Base-by-base conservation (phyloP, 306 rosid genomes). In the barrel medic (Medicago truncatula) region DNA sequence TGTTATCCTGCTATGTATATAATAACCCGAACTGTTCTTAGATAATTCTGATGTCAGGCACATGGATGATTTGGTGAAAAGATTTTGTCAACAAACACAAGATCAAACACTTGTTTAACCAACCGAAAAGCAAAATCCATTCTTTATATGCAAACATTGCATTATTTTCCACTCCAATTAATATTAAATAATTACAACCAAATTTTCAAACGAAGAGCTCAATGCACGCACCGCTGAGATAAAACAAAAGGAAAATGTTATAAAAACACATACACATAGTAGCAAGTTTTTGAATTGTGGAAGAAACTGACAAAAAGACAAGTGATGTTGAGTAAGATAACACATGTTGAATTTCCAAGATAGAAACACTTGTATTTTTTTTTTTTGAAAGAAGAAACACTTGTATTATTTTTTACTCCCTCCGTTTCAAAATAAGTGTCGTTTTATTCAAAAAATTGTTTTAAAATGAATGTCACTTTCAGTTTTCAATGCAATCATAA, bases 301-400 rank as follows among this genome's bases (percentile, higher is more conserved):
- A 76, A 85, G 83, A 77, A 74, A 69, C 86, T 76, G 88, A 91
- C 85, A 88, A 79, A 86, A 78, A 57, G 86, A 82, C 90, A 78
- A 83, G 25, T 17, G 28, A 3, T 17, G 2, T 54, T 6, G 71
- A 61, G 21, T 56, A 80, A 50, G 86, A 81, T 78, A 52, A 75
- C 75, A 79, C 61, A 77, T 62, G 88, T 83, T 85, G 86, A 91
- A 86, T 88, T 88, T 84, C 79, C 91, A 74, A 82, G 87, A 82
- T 70, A n/a, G 40, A 64, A 54, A 20, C 12, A 11, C 59, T 20
- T 1, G 6, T 21, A 31, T 47, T 20, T 20, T 14, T 60, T 56
- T 28, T 28, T 50, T 50, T 10, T 10, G 49, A 43, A 43, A 43
- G 49, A n/a, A n/a, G n/a, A n/a, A n/a, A n/a, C n/a, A n/a, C n/a